A percentile compares a stretch with the other conserved stretches of the same genome.
Evolutionary conservation across 1,284 basidiomycete species (phyloP).

Genomic region (Taiwanofungus camphoratus): DNA sequence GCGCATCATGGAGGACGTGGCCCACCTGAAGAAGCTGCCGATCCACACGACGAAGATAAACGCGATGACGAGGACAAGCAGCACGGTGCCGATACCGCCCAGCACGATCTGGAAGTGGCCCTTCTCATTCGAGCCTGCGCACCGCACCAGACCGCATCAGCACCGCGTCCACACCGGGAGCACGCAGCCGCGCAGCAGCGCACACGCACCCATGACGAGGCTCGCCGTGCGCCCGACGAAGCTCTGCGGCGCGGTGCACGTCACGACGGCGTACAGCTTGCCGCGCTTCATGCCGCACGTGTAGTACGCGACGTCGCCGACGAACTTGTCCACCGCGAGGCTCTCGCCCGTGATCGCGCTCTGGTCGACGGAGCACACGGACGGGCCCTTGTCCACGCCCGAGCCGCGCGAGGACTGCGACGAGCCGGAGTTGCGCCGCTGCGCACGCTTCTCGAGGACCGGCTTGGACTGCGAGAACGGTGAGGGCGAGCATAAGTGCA

Average conservation of each 20-base stretch:
- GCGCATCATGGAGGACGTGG: neutral
- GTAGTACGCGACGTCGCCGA: conserved; percentile 10
- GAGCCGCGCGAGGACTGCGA: neutral
- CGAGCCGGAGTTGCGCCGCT: neutral
- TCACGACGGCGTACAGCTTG: conserved; percentile 6
- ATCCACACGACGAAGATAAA: conserved; percentile 11
- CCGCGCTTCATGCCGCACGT: conserved; percentile 11
- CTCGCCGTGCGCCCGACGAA: conserved; percentile 9
- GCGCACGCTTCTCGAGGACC: conserved; percentile 4
- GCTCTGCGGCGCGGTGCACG: conserved; percentile 7
- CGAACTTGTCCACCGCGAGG: conserved; percentile 7
- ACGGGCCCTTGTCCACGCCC: conserved; percentile 5
- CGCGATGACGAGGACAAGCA: conserved; percentile 7
- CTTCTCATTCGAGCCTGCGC: conserved; percentile 3
- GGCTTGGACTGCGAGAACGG: conserved; percentile 1
- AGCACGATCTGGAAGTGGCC: conserved; percentile 12
- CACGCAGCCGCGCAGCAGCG: neutral
- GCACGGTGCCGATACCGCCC: conserved; percentile 5
- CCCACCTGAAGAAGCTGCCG: conserved; percentile 9
- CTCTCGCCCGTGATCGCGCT: conserved; percentile 11
- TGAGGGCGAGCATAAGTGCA: too few relatives aligned
- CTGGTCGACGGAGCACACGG: conserved; percentile 8
- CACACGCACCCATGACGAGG: conserved; percentile 6
- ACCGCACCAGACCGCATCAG: neutral
- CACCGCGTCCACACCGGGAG: too few relatives aligned